Evolutionary conservation across 352 stramenopile species (phyloP).

Genomic region (Thalassiosira pacifica): DNA sequence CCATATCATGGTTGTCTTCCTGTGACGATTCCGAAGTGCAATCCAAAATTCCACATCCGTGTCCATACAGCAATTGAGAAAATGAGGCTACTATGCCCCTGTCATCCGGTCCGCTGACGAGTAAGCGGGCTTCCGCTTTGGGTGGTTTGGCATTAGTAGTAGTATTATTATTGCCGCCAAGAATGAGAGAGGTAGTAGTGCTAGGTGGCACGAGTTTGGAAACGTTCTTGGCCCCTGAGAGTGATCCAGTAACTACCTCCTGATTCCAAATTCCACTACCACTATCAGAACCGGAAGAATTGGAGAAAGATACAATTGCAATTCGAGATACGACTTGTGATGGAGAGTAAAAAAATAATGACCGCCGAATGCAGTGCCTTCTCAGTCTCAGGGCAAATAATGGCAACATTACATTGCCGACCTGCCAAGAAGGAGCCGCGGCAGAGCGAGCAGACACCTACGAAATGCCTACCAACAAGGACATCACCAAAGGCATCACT

Average conservation of each 20-base stretch:
- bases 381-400: background rate
- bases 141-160: background rate
- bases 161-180: background rate
- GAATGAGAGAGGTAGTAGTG: background rate
- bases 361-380: background rate
- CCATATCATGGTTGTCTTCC: conserved; percentile 59
- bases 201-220: conserved; percentile 41
- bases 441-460: too few species aligned
- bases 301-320: background rate
- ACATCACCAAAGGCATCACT: too few species aligned
- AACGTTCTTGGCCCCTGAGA: conserved; percentile 45
- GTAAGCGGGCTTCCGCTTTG: conserved; percentile 51
- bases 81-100: conserved; percentile 77
- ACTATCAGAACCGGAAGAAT: background rate
- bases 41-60: conserved; percentile 75
- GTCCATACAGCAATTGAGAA: conserved; percentile 69
- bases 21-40: conserved; percentile 67
- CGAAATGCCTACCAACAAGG: too few species aligned
- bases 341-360: background rate
- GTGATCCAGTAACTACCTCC: conserved; percentile 44
- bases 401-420: background rate
- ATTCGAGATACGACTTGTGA: too few species aligned
- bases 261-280: background rate
- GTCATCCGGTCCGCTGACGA: conserved; percentile 73
- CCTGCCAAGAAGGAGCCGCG: too few species aligned